These are phyloP conservation scores for Fusarium equiseti DNA, from an alignment of 2,329 filamentous ascomycete species.

Conservation along the genomic window DNA sequence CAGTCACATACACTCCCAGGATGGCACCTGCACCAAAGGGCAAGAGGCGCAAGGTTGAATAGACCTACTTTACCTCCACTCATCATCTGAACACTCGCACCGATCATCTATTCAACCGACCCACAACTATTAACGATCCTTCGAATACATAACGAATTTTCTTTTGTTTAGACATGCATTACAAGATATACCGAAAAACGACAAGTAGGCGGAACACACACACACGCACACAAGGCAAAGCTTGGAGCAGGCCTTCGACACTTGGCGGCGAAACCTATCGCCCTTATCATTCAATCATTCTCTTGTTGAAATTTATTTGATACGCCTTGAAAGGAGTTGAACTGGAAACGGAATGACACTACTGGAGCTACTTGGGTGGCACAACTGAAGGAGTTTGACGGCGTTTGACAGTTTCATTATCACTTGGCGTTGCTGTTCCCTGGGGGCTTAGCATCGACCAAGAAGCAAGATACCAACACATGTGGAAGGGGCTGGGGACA, in stretches of 20 bases:
- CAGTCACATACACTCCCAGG: conserved; percentile 87
- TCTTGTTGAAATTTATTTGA: conserved; percentile 29
- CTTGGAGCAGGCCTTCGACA: conserved; percentile 32
- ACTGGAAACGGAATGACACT: conserved; percentile 30
- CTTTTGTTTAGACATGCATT: conserved; percentile 47
- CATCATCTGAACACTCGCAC: conserved; percentile 18
- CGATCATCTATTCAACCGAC: conserved; percentile 13
- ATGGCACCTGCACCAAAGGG: conserved; percentile 92
- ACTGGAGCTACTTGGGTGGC: conserved; percentile 40
- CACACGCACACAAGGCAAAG: conserved; percentile 15
- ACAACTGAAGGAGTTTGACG: conserved; percentile 46
- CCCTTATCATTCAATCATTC: conserved; percentile 34
- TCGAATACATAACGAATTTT: conserved; percentile 43
- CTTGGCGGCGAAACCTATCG: conserved; percentile 18
- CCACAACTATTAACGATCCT: conserved; percentile 36
- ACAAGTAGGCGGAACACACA: conserved; percentile 26
- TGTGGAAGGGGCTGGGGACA: conserved; percentile 27
- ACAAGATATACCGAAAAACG: conserved; percentile 37
- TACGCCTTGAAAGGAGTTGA: conserved; percentile 36
- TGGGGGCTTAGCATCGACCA: conserved; percentile 41
- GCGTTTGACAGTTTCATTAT: conserved; percentile 43
- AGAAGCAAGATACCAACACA: conserved; percentile 48
- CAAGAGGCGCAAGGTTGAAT: conserved; percentile 83
- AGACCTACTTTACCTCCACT: conserved; percentile 23
- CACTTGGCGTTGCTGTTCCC: conserved; percentile 44